Conservation (phyloP, 2,329 filamentous ascomycete genomes). For the Fusarium scirpi region DNA sequence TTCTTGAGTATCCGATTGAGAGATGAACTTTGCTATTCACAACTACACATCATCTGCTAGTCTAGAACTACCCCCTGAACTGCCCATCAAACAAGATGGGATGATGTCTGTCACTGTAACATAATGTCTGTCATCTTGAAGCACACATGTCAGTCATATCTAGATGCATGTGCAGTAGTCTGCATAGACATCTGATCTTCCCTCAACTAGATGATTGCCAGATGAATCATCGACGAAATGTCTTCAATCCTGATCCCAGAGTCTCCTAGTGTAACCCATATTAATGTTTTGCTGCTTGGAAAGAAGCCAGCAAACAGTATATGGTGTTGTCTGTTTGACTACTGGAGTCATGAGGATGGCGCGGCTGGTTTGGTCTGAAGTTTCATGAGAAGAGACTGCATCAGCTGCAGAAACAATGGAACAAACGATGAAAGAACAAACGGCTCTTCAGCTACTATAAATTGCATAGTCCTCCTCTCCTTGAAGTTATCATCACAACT, state of each 20-base stretch:
- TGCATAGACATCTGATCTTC: not conserved
- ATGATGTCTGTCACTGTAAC: not conserved
- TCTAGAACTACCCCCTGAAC: not conserved
- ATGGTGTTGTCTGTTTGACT: slow-evolving; percentile 1
- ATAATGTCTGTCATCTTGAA: not conserved
- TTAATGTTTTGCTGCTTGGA: not conserved
- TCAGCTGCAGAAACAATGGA: not conserved
- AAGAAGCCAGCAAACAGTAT: slow-evolving; percentile 6
- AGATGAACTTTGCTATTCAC: not conserved
- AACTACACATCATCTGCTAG: not conserved
- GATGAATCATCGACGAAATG: slow-evolving; percentile 4
- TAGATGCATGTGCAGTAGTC: not conserved
- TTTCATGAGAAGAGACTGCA: not conserved
- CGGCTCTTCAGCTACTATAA: slow-evolving; percentile 5
- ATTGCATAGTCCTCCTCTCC: not conserved
- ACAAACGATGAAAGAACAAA: not conserved
- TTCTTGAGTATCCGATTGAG: not conserved
- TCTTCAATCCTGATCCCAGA: slow-evolving; percentile 6
- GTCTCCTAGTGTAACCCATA: slow-evolving; percentile 10
- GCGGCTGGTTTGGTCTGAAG: not conserved
- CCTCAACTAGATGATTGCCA: not conserved
- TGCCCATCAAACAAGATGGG: not conserved
- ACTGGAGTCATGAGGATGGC: not conserved
- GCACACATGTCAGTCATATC: not conserved
- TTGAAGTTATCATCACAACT: not conserved